These are phyloP conservation scores for Taiozyma sp. DNA, from an alignment of 1,139 yeast species.

Conservation along the genomic window DNA sequence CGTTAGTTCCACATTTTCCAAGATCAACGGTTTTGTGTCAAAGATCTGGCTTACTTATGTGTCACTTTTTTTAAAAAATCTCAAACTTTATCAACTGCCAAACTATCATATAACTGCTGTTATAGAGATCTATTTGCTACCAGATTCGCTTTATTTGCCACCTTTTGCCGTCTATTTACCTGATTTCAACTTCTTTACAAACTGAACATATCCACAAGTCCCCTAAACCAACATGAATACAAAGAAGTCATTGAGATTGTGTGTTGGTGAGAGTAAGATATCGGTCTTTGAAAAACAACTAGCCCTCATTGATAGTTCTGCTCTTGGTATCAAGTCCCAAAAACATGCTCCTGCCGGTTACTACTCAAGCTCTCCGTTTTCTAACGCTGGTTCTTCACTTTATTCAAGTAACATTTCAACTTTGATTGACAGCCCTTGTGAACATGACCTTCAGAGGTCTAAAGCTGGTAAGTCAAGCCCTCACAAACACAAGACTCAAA, in stretches of 20 bases:
- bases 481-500: background rate
- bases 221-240: background rate
- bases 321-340: background rate
- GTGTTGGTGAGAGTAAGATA: constrained; percentile 2
- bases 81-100: background rate
- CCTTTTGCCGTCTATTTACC: background rate
- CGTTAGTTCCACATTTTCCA: background rate
- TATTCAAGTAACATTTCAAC: constrained; percentile 8
- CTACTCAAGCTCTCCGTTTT: background rate
- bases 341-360: background rate
- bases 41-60: background rate
- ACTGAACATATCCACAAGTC: background rate
- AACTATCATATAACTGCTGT: background rate
- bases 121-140: background rate
- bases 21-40: background rate
- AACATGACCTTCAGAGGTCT: background rate
- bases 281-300: constrained; percentile 11
- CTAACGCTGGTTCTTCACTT: constrained; percentile 1
- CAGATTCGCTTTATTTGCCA: background rate
- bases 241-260: constrained; percentile 1
- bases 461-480: background rate
- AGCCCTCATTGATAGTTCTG: constrained; percentile 8
- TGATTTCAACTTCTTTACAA: background rate
- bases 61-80: background rate
- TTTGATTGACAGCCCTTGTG: constrained; percentile 5